Percentiles rank a stretch among this genome's conserved stretches.
phyloP scores from a whole-genome alignment of 129 eudicot genomes.

The Lonicera japonica region DNA sequence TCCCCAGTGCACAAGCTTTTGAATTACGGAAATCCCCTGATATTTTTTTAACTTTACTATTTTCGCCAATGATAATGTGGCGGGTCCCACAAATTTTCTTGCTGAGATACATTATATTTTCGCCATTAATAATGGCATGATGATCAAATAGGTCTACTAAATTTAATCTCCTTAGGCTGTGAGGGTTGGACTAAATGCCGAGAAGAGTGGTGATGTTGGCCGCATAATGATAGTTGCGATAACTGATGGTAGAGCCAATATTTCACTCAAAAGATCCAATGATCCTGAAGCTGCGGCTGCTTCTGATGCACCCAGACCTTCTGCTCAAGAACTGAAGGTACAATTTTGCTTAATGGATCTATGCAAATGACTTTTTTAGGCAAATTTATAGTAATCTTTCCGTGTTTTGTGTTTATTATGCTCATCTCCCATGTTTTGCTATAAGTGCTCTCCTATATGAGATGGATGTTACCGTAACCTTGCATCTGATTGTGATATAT shows the following conservation, averaged over 20 bases:
- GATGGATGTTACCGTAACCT: no score
- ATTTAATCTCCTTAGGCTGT: slow-evolving; percentile 54
- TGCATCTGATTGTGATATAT: no score
- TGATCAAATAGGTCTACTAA: background rate
- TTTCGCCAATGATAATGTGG: no score
- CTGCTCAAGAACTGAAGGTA: slow-evolving; percentile 84
- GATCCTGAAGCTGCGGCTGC: slow-evolving; percentile 69
- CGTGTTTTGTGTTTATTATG: no score
- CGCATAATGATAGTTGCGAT: slow-evolving; percentile 93
- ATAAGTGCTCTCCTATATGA: no score
- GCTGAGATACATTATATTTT: no score
- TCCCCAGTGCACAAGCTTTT: background rate
- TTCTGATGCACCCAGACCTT: slow-evolving; percentile 69
- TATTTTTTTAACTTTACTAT: no score
- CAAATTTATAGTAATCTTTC: no score
- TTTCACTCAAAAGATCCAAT: slow-evolving; percentile 86
- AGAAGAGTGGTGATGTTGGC: slow-evolving; percentile 98
- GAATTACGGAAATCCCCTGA: background rate
- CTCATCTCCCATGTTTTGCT: no score
- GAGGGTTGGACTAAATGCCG: slow-evolving; percentile 93
- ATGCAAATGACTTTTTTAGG: background rate
- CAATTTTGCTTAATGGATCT: background rate
- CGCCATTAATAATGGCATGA: no score
- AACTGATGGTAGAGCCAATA: slow-evolving; percentile 96
- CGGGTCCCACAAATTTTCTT: no score